Base-by-base conservation (phyloP, 73 alveolate species). In the Durusdinium trenchii region DNA sequence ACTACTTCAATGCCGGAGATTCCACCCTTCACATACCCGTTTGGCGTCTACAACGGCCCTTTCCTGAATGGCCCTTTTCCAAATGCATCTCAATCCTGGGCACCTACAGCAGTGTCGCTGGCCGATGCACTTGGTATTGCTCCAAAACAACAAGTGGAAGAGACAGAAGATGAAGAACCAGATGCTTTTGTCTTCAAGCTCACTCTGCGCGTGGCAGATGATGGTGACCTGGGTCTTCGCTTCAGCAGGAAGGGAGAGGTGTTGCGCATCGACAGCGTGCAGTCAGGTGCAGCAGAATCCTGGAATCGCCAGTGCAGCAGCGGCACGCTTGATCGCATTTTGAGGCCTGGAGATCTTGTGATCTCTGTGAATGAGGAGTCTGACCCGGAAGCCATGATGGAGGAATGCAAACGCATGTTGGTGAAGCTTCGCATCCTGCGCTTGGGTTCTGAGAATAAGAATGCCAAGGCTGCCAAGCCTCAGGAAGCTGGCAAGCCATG, bases 341-440 rank as follows among this genome's bases (percentile, higher is more conserved):
- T 82, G 92, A 28, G 35, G 9, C 71, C 69, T 35, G 92, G 92
- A 57, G 92, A 82, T 48, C 48, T 46, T 47, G 71, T 82, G 92
- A 47, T 82, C 71, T 46, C 92, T 3, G 92, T 82, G 92, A 82
- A 82, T 35, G 92, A 82, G 64, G 64, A 46, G 7, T 82, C 92
- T 46, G 92, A 82, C n/a, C 92, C 92, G 28, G 92, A 82, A 69
- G 48, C 35, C 48, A 82, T 46, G 92, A 47, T 82, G 92, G 64
- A 82, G 71, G 92, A 82, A 48, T 46, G 50, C 47, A 50, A 28
- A 69, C 64, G 69, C 69, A 82, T 47, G 92, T 69, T 82, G 92
- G n/a, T 82, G 92, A 82, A 82, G 92, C n/a, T 82, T 32, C 92
- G 89, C 2, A 61, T 78, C 45, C 89, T 78, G 89, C 89, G 89